A percentile compares a stretch with the other conserved stretches of the same genome.
These are phyloP conservation scores for Carex scoparia DNA, from an alignment of 176 grass and related monocot genomes.

Conservation along the genomic window DNA sequence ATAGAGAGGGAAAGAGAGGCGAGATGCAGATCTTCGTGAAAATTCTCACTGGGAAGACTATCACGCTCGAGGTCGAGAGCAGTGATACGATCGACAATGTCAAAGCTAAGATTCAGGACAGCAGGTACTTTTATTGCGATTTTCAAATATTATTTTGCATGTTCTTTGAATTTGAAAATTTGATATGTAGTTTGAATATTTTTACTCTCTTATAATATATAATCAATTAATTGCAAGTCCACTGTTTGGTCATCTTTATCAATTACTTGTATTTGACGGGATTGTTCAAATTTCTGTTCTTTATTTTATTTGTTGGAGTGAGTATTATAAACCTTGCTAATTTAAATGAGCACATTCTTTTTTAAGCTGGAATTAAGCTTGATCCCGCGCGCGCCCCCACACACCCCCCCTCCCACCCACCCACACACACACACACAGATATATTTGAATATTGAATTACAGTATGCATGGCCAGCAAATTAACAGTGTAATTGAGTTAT, in stretches of 20 bases:
- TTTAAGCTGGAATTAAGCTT: neutral
- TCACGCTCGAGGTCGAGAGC: conserved; percentile 98
- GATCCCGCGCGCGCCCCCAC: too few relatives aligned
- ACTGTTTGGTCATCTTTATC: neutral
- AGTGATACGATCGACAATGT: conserved; percentile 97
- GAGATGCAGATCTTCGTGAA: conserved; percentile 99
- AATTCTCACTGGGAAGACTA: conserved; percentile 91
- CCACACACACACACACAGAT: too few relatives aligned
- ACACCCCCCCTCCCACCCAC: too few relatives aligned
- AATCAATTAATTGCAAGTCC: too few relatives aligned
- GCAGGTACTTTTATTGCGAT: conserved; percentile 37
- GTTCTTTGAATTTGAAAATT: neutral
- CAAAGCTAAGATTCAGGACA: conserved; percentile 99
- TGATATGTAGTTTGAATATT: too few relatives aligned
- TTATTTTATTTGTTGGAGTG: neutral
- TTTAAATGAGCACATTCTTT: neutral
- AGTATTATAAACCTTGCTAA: neutral
- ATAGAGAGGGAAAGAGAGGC: neutral
- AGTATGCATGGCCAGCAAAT: neutral
- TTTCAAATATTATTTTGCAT: neutral
- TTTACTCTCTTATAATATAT: too few relatives aligned
- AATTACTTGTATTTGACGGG: neutral
- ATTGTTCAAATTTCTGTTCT: neutral
- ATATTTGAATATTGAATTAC: neutral
- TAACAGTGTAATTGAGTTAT: neutral